Evolutionary conservation across 441 rosid species (phyloP).

Genomic region (Brassica hybrid): DNA sequence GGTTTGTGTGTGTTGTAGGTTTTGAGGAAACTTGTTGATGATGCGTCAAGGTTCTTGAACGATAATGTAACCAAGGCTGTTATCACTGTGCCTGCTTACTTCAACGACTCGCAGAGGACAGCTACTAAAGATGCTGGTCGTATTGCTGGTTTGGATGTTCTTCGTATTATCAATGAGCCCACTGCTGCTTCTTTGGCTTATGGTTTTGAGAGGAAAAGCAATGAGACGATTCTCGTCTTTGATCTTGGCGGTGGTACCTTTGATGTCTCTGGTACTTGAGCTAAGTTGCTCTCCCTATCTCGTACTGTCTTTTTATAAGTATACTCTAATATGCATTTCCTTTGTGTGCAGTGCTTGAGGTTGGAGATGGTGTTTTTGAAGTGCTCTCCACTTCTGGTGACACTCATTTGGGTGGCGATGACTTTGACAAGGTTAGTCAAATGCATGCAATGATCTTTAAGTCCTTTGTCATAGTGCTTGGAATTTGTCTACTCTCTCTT

Average conservation of each 20-base stretch:
- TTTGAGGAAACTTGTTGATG: slow-evolving; percentile 95
- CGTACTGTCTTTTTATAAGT: too few species aligned
- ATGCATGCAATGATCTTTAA: neutral
- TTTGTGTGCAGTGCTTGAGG: neutral
- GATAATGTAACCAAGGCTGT: slow-evolving; percentile 95
- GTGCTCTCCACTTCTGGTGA: neutral
- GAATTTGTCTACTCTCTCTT: neutral
- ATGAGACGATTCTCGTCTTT: slow-evolving; percentile 90
- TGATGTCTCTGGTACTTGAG: slow-evolving; percentile 74
- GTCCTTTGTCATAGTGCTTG: neutral
- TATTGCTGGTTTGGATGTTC: slow-evolving; percentile 94
- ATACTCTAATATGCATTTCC: neutral
- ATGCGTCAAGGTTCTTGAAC: slow-evolving; percentile 93
- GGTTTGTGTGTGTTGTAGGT: slow-evolving; percentile 36
- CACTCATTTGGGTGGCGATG: neutral
- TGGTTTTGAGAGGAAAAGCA: slow-evolving; percentile 92
- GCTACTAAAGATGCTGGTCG: slow-evolving; percentile 99
- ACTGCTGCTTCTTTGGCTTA: slow-evolving; percentile 98
- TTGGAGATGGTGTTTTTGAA: neutral
- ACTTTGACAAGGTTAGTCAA: neutral
- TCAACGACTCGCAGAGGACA: slow-evolving; percentile 95
- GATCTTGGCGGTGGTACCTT: slow-evolving; percentile 99
- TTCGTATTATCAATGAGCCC: slow-evolving; percentile 94
- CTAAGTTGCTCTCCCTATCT: too few species aligned
- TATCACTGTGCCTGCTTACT: slow-evolving; percentile 95